A percentile compares a stretch with the other conserved stretches of the same genome.
These are phyloP conservation scores for Microcyclosporella mali DNA, from an alignment of 2,329 filamentous ascomycete genomes.

Conservation along the genomic window DNA sequence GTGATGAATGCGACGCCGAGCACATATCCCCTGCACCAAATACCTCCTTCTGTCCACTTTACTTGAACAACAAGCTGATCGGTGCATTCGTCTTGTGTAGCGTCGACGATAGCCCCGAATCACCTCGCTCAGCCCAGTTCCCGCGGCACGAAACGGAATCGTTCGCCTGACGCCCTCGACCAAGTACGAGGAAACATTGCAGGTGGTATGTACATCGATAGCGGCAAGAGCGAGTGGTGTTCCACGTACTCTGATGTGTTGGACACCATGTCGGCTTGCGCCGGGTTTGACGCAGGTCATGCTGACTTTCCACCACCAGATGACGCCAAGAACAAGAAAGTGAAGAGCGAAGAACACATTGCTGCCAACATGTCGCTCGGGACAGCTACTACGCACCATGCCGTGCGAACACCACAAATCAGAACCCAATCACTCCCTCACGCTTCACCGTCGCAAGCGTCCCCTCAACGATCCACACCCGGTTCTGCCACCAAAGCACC, in stretches of 20 bases:
- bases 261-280: too few relatives aligned
- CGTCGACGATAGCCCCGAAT: slow-evolving; percentile 42
- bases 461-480: slow-evolving; percentile 70
- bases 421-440: slow-evolving; percentile 46
- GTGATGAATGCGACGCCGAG: slow-evolving; percentile 7
- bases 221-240: too few relatives aligned
- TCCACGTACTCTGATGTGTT: too few relatives aligned
- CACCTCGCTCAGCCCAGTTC: slow-evolving; percentile 45
- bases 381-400: slow-evolving; percentile 44
- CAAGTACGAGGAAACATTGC: slow-evolving; percentile 48
- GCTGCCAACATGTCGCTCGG: slow-evolving; percentile 39
- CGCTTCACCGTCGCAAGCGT: slow-evolving; percentile 52
- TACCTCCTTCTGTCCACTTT: neutral
- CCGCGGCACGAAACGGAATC: slow-evolving; percentile 72
- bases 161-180: slow-evolving; percentile 61
- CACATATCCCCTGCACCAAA: too few relatives aligned
- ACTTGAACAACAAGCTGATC: slow-evolving; percentile 6
- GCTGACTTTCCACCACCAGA: slow-evolving; percentile 31
- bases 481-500: slow-evolving; percentile 56
- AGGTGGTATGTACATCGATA: slow-evolving; percentile 57
- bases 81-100: slow-evolving; percentile 20
- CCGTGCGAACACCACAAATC: slow-evolving; percentile 50
- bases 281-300: too few relatives aligned
- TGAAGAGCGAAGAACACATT: slow-evolving; percentile 18
- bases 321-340: slow-evolving; percentile 37